Evolutionary conservation across 495 filamentous ascomycete species (phyloP), one percentile per base, ranked within the genome.

Genomic region (Penicillium bialowiezense): DNA sequence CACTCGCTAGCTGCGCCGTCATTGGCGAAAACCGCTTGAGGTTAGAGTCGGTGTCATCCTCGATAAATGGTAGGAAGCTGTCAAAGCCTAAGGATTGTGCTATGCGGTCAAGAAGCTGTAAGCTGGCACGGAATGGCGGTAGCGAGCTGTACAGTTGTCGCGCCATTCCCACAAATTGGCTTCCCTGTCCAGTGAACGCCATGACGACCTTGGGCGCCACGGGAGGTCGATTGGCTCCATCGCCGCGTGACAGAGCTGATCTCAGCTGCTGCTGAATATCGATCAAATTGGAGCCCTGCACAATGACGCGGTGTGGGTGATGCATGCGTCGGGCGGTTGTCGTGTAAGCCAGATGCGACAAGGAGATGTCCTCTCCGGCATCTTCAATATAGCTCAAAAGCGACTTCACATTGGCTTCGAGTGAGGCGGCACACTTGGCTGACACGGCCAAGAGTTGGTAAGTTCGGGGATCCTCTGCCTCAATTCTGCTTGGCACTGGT

Each of bases 311-410:
- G 12, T 34, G 23, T 8, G 14, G 14, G 61, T 89, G 78, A 47
- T 90, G 88, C 7, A 82, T 80, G 17, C 82, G 79, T 20, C 88
- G 80, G 26, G 87, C 87, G 4, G 86, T 89, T 1, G 83, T 87
- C 3, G 86, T 86, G 66, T 90, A 91, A 5, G 86, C 78, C 0
- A 91, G 65, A 41, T 78, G 68, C 1, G 73, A 63, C 7, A 89
- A 59, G 1, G 57, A 58, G 2, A 53, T 34, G 2, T 76, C 74
- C 2, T 33, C 24, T 0, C 76, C 69, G 38, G 80, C 73, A 41
- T 71, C 46, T 12, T 77, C 69, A 48, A 89, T 70, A 66, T 79
- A 86, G 7, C 36, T 20, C 3, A 49, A 17, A 0, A 71, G 33
- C 1, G 55, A 23, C 10, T 52, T 12, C 1, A 68, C 48, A 45